phyloP scores from a whole-genome alignment of 495 filamentous ascomycete species.

The Choiromyces venosus region DNA sequence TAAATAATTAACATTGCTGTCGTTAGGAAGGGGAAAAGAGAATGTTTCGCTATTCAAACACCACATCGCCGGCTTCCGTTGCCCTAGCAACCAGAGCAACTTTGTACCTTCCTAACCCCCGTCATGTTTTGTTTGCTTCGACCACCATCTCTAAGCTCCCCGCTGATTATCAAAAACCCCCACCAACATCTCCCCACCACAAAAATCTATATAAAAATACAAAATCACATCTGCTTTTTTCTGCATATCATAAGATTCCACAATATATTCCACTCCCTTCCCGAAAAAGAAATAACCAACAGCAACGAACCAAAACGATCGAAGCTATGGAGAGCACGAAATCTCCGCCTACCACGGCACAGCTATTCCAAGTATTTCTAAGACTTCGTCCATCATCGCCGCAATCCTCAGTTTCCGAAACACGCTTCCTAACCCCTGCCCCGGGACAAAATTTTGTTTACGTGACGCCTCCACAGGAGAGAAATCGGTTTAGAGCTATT shows the following conservation, averaged over 20 bases:
- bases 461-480: slow-evolving; percentile 35
- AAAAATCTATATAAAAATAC: not conserved
- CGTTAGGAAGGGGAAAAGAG: not conserved
- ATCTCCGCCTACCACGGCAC: slow-evolving; percentile 30
- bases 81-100: not conserved
- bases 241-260: not conserved
- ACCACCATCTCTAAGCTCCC: not conserved
- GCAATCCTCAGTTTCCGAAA: slow-evolving; percentile 37
- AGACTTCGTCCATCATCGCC: slow-evolving; percentile 69
- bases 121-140: not conserved
- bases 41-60: not conserved
- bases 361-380: slow-evolving; percentile 86
- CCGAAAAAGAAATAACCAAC: not conserved
- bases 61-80: not conserved
- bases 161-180: not conserved
- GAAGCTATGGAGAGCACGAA: slow-evolving; percentile 21
- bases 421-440: slow-evolving; percentile 33
- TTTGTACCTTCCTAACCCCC: not conserved
- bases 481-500: slow-evolving; percentile 67
- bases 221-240: not conserved
- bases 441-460: slow-evolving; percentile 33
- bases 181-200: not conserved
- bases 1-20: not conserved
- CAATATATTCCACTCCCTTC: not conserved
- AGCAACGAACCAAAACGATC: not conserved